Base-by-base conservation (phyloP, 2,329 filamentous ascomycete genomes). In the Talaromyces sp. region DNA sequence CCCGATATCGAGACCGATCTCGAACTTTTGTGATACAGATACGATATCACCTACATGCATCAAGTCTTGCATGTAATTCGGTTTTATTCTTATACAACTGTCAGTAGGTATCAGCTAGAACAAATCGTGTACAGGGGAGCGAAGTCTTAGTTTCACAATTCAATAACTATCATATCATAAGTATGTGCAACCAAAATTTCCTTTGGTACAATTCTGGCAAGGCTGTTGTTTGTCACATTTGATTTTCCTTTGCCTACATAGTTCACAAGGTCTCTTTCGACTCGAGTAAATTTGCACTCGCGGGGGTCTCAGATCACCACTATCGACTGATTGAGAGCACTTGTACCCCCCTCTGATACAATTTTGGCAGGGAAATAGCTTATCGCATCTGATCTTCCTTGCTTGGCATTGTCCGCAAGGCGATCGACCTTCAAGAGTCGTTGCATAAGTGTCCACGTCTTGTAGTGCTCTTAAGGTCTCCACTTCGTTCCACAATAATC, bases 401-500 rank as follows among this genome's bases (percentile, higher is more conserved):
- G 22, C n/a, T 3, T 59, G 27, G 49, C 63, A 65, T 16, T 65
- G 58, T 35, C 35, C 47, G 49, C 63, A 65, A 37, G 58, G 63
- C 27, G 24, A 52, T 52, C 3, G 49, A 52, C 7, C 11, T 33
- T 33, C 27, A 3, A 11, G 1, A 5, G 24, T 50, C 9, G 24
- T 7, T 50, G 6, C 6, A 6, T 3, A 50, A 3, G 16, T 2
- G 7, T 52, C 22, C 49, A 31, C 7, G 27, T 33, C 49, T 31
- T 31, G 49, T 24, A 50, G n/a, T 16, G 24, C 22, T 27, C 19
- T 49, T n/a, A 59, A 31, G 14, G 11, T 19, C 24, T 61, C 41
- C 41, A 64, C 10, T 39, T 64, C 62, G 11, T 60, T 64, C 74
- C 75, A 78, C 4, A 78, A 62, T 2, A 64, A 62, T 43, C 70